phyloP scores from a whole-genome alignment of 1,139 yeast genomes.

The Protomyces pachydermus region DNA sequence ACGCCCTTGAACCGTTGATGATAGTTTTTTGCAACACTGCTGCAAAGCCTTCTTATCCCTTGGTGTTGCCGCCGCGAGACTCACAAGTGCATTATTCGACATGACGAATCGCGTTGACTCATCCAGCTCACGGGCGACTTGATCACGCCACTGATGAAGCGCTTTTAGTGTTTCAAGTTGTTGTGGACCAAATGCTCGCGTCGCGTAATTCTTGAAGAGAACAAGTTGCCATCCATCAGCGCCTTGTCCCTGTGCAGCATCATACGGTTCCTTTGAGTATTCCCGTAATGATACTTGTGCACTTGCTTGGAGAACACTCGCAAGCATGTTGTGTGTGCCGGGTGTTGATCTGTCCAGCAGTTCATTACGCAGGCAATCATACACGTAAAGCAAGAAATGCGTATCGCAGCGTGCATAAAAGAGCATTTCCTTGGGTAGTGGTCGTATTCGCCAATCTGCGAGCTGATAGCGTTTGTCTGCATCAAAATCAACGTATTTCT shows the following conservation, averaged over 20 bases:
- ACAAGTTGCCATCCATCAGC: conserved; percentile 40
- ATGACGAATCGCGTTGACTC: conserved; percentile 79
- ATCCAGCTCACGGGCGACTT: conserved; percentile 64
- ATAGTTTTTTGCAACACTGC: conserved; percentile 18
- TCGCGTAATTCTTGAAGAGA: conserved; percentile 56
- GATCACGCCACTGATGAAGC: conserved; percentile 79
- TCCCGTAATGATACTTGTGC: conserved; percentile 75
- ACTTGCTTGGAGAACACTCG: conserved; percentile 67
- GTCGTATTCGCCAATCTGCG: conserved; percentile 95
- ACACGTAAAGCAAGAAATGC: conserved; percentile 78
- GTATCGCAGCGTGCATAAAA: conserved; percentile 94
- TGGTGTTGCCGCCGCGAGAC: conserved; percentile 43
- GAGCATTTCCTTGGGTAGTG: conserved; percentile 68
- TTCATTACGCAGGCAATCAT: conserved; percentile 64
- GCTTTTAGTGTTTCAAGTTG: conserved; percentile 56
- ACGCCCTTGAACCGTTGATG: conserved; percentile 25
- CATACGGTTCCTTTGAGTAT: conserved; percentile 49
- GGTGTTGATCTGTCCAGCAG: conserved; percentile 43
- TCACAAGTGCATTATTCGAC: conserved; percentile 73
- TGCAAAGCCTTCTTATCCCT: conserved; percentile 18
- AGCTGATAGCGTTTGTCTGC: conserved; percentile 92
- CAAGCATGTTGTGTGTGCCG: conserved; percentile 44
- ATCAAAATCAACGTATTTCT: conserved; percentile 71
- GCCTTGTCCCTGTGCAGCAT: conserved; percentile 33
- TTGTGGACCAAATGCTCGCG: conserved; percentile 45